These are phyloP conservation scores for Lentinula lateritia DNA, from an alignment of 768 basidiomycete species.

Conservation along the genomic window DNA sequence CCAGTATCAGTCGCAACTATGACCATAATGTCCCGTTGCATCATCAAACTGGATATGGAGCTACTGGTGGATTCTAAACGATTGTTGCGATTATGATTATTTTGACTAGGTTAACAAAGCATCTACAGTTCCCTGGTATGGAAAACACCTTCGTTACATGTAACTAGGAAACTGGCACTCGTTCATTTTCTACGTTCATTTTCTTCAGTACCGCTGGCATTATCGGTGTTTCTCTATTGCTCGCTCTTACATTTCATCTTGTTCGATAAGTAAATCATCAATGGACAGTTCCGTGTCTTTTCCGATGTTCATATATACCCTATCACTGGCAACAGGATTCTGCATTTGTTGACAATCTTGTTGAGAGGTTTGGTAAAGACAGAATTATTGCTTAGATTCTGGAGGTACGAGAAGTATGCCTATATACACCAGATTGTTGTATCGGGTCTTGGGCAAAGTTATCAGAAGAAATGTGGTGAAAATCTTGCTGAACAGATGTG, in stretches of 20 bases:
- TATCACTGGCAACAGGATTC: neutral
- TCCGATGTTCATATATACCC: neutral
- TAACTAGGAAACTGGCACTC: neutral
- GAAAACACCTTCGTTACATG: neutral
- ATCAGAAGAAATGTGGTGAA: neutral
- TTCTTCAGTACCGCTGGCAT: neutral
- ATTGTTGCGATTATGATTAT: neutral
- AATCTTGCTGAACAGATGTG: neutral
- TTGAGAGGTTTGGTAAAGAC: neutral
- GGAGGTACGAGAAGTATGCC: neutral
- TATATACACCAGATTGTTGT: neutral
- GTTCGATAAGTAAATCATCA: neutral
- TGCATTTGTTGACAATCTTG: neutral
- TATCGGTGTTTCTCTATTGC: neutral
- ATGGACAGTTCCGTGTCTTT: neutral
- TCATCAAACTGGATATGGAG: constrained; percentile 44
- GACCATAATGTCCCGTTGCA: constrained; percentile 59
- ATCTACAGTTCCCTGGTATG: neutral
- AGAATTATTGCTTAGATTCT: neutral
- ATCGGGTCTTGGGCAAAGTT: neutral
- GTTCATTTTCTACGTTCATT: constrained; percentile 1
- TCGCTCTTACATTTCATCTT: neutral
- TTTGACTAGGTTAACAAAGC: neutral
- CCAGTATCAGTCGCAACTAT: constrained; percentile 45
- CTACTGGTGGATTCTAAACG: constrained; percentile 6